Conservation (phyloP, 441 rosid genomes). For the Gossypium schwendimanii region DNA sequence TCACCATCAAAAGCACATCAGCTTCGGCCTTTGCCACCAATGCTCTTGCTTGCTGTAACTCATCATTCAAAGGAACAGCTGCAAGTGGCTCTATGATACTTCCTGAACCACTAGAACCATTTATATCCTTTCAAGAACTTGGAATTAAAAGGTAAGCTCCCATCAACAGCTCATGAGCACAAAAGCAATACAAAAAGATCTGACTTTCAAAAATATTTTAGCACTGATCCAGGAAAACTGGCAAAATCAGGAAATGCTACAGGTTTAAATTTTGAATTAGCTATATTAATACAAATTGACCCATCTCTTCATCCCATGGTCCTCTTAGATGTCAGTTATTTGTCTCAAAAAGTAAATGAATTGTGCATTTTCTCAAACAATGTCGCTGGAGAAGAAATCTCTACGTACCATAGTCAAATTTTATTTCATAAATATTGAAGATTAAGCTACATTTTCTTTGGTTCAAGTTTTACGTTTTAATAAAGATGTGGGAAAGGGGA, state of each 20-base stretch:
- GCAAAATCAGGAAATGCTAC: neutral
- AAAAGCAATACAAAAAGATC: neutral
- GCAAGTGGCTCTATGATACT: constrained; percentile 67
- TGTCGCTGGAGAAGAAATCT: neutral
- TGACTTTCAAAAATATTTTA: neutral
- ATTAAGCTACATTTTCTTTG: neutral
- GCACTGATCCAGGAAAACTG: neutral
- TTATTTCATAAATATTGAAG: neutral
- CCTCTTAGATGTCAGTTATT: neutral
- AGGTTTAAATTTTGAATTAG: neutral
- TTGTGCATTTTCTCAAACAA: constrained; percentile 4
- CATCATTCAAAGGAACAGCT: constrained; percentile 80
- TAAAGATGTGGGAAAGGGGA: neutral
- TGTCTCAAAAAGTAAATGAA: neutral
- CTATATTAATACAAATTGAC: constrained; percentile 2
- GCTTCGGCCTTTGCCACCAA: constrained; percentile 71
- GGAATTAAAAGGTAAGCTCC: constrained; percentile 10
- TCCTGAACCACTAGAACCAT: constrained; percentile 71
- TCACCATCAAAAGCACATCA: constrained; percentile 63
- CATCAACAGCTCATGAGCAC: constrained; percentile 2
- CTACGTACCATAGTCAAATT: neutral
- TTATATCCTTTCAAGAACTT: constrained; percentile 32
- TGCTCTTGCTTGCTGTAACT: constrained; percentile 69
- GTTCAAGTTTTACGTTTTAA: constrained; percentile 3
- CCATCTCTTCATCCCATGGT: neutral